These are phyloP conservation scores for Sordariomycetes sp. DNA, from an alignment of 2,329 filamentous ascomycete species.

Conservation along the genomic window DNA sequence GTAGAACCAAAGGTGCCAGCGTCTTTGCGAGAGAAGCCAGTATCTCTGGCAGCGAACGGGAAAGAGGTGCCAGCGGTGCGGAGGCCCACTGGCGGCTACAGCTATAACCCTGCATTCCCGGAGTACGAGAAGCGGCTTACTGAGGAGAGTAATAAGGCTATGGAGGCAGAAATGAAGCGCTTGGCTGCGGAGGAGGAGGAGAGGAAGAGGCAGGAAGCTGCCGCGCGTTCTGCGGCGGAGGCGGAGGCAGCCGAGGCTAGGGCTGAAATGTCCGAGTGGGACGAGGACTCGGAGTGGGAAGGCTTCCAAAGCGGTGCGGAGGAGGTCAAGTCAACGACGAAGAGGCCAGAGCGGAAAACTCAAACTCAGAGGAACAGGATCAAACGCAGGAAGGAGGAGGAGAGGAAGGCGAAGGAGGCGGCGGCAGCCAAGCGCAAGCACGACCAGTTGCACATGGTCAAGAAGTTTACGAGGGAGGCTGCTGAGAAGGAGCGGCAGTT, in stretches of 20 bases:
- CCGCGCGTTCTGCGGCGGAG: slow-evolving; percentile 56
- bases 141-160: slow-evolving; percentile 63
- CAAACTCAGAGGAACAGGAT: slow-evolving; percentile 76
- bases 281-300: slow-evolving; percentile 87
- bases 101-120: slow-evolving; percentile 81
- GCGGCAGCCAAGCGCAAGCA: slow-evolving; percentile 60
- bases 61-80: slow-evolving; percentile 67
- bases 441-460: slow-evolving; percentile 57
- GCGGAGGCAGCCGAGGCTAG: slow-evolving; percentile 61
- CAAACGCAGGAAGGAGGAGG: slow-evolving; percentile 78
- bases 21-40: slow-evolving; percentile 62
- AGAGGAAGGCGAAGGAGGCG: slow-evolving; percentile 63
- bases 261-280: slow-evolving; percentile 55
- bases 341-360: slow-evolving; percentile 75
- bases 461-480: slow-evolving; percentile 54
- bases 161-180: slow-evolving; percentile 67
- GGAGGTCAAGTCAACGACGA: slow-evolving; percentile 43
- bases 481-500: slow-evolving; percentile 39
- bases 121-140: slow-evolving; percentile 72
- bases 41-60: slow-evolving; percentile 72
- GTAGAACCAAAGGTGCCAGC: slow-evolving; percentile 57
- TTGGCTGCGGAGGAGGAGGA: slow-evolving; percentile 55
- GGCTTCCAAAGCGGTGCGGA: slow-evolving; percentile 74
- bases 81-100: slow-evolving; percentile 69
- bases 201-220: slow-evolving; percentile 51